Conservation (phyloP, 768 basidiomycete species). For the Boletus sp. region DNA sequence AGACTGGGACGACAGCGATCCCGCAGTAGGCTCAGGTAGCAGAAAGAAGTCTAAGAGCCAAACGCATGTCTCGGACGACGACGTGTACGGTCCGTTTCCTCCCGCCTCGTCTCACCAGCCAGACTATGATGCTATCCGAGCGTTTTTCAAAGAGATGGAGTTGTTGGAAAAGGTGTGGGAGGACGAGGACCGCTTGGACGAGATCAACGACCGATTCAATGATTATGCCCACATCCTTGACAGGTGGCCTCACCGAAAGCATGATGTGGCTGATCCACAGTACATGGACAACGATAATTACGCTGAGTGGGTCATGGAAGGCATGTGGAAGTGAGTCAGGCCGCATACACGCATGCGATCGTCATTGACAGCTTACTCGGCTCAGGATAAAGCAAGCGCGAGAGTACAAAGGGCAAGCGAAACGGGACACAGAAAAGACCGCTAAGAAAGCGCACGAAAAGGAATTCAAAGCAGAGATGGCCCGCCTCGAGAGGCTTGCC, state of each 20-base stretch:
- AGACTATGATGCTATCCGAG: slow-evolving; percentile 52
- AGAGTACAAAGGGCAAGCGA: slow-evolving; percentile 62
- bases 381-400: slow-evolving; percentile 64
- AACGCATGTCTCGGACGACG: too few relatives aligned
- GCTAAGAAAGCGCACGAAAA: slow-evolving; percentile 55
- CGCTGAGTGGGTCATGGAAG: slow-evolving; percentile 78
- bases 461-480: slow-evolving; percentile 51
- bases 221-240: slow-evolving; percentile 70
- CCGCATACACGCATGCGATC: not conserved
- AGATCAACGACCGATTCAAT: slow-evolving; percentile 61
- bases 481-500: slow-evolving; percentile 47
- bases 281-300: slow-evolving; percentile 86
- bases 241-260: slow-evolving; percentile 54
- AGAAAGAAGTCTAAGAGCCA: too few relatives aligned
- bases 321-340: slow-evolving; percentile 76
- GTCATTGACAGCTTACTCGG: slow-evolving; percentile 2
- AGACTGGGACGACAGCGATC: too few relatives aligned
- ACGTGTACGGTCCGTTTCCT: slow-evolving; percentile 25
- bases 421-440: slow-evolving; percentile 50
- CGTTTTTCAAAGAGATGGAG: slow-evolving; percentile 59
- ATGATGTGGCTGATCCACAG: slow-evolving; percentile 41
- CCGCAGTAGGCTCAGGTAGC: too few relatives aligned
- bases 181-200: slow-evolving; percentile 69
- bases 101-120: slow-evolving; percentile 30
- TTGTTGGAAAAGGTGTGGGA: slow-evolving; percentile 75